Evolutionary conservation across 148 eudicot species (phyloP), one percentile per base, ranked within the genome.

Genomic region (Silene uniflora): DNA sequence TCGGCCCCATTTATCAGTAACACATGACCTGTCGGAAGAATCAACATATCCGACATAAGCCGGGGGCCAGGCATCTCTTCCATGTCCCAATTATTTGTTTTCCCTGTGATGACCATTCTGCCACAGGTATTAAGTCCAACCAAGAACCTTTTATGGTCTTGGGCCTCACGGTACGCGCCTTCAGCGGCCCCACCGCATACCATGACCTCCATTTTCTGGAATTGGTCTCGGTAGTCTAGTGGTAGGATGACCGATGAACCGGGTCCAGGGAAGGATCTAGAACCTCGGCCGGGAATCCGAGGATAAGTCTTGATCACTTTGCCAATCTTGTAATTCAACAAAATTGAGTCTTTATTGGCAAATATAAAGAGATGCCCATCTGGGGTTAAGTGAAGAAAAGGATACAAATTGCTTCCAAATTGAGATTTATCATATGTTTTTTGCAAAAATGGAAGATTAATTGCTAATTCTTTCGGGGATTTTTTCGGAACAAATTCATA

Each of bases 201-300:
- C 93, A 90, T 82, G 63, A 88, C 88, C 29, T 88, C 93, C 3
- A 79, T 85, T 65, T 74, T 83, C 16, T 62, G 54, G 65, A 86
- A 89, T 9, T 71, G 59, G 62, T 85, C 73, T 1, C 10, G 46
- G 65, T 86, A 84, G 58, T 76, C 78, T 18, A 88, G 69, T 2
- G 93, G 93, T 35, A 90, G 86, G 10, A 90, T 78, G 23, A 88
- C 87, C 5, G 91, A 86, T 2, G 91, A 88, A 10, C 89, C 93
- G 0, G 87, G 73, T 61, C 87, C 81, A 0, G 93, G 93, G 78
- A 86, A 85, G 73, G 78, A 86, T 76, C 93, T 82, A 0, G 87
- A 72, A 13, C 88, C 91, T 6, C 39, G 47, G 9, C 87, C 91
- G 0, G 91, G 89, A 7, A 90, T 90, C 27, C 66, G 76, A 2